Conservation (phyloP, 129 eudicot genomes). For the Glebionis coronaria region DNA sequence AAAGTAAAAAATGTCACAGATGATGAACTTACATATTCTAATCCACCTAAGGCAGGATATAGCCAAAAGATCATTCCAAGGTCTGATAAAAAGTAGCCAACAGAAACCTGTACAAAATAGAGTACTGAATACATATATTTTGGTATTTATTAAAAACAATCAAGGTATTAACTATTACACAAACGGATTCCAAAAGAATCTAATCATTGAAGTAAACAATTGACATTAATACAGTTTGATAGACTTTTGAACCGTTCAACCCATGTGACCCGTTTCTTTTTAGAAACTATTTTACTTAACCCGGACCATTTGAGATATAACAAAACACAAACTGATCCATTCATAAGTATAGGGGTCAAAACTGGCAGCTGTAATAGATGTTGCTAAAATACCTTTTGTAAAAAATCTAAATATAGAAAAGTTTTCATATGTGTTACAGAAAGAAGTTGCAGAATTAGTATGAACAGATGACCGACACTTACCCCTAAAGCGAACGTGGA, state of each 20-base stretch:
- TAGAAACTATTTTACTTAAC: neutral
- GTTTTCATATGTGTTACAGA: constrained; percentile 1
- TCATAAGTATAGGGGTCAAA: neutral
- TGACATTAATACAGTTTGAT: neutral
- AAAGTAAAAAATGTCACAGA: neutral
- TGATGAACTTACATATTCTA: constrained; percentile 81
- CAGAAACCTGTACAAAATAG: constrained; percentile 68
- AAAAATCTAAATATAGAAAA: constrained; percentile 1
- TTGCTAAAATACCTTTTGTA: neutral
- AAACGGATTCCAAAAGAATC: too few relatives aligned
- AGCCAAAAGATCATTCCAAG: constrained; percentile 89
- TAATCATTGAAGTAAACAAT: too few relatives aligned
- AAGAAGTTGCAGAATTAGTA: neutral
- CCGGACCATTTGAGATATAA: neutral
- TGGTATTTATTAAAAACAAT: too few relatives aligned
- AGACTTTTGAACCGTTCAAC: neutral
- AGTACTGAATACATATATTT: constrained; percentile 14
- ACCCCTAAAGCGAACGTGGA: constrained; percentile 88
- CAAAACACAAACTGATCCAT: neutral
- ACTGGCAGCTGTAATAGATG: neutral
- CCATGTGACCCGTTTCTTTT: neutral
- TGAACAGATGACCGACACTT: constrained; percentile 30
- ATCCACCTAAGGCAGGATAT: constrained; percentile 93
- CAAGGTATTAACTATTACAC: too few relatives aligned
- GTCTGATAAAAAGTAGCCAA: constrained; percentile 87